phyloP scores from a whole-genome alignment of 306 rosid species.

The Medicago lupulina region DNA sequence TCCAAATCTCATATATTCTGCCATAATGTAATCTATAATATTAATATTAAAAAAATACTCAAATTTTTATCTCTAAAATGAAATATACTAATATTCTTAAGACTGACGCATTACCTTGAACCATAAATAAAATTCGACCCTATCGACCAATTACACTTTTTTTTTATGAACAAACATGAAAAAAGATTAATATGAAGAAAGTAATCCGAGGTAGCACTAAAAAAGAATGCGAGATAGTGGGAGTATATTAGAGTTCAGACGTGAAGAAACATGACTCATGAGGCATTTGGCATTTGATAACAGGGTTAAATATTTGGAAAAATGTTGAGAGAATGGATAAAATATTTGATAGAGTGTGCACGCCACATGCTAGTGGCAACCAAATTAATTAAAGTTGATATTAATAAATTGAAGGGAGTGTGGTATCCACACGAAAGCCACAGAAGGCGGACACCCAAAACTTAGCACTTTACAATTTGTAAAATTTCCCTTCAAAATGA shows the following conservation, averaged over 20 bases:
- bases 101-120: too few relatives aligned
- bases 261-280: background rate
- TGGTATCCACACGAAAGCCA: slow-evolving; percentile 52
- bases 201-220: background rate
- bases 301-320: background rate
- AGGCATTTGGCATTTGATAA: slow-evolving; percentile 2
- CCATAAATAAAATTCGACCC: too few relatives aligned
- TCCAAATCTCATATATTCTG: slow-evolving; percentile 12
- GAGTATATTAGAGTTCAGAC: background rate
- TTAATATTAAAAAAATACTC: too few relatives aligned
- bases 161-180: background rate
- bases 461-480: background rate
- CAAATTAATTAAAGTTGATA: slow-evolving; percentile 15
- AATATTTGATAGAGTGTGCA: slow-evolving; percentile 39
- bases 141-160: too few relatives aligned
- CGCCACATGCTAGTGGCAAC: slow-evolving; percentile 45
- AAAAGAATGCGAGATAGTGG: slow-evolving; percentile 8
- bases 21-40: background rate
- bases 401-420: slow-evolving; percentile 47
- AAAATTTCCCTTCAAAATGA: too few relatives aligned
- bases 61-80: too few relatives aligned
- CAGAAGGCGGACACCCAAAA: background rate
- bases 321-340: background rate
- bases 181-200: background rate
- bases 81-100: too few relatives aligned